Evolutionary conservation across 805 yeast genomes (phyloP).

Genomic region (Candida chauliodis): DNA sequence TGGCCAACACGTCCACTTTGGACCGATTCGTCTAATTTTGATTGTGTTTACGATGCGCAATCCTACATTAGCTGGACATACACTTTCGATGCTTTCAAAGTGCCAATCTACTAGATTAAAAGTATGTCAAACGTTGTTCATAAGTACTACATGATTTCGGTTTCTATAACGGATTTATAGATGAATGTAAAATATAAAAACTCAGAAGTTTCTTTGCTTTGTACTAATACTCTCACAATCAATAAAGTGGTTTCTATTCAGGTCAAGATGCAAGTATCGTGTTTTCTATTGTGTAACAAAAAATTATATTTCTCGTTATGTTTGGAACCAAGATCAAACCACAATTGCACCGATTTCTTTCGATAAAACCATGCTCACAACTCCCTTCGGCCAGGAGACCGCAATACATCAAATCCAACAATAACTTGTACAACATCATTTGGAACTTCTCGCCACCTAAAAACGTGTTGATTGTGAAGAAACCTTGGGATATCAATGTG

Average conservation of each 20-base stretch:
- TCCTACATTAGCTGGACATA: not conserved
- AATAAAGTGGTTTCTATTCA: too few species aligned
- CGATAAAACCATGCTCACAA: constrained; percentile 14
- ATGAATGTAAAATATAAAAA: too few species aligned
- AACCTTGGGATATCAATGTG: constrained; percentile 72
- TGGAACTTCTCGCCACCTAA: constrained; percentile 70
- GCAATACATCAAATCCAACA: constrained; percentile 50
- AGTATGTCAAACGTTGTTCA: too few species aligned
- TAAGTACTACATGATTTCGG: too few species aligned
- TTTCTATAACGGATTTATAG: too few species aligned
- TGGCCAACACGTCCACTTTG: not conserved
- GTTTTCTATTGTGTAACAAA: too few species aligned
- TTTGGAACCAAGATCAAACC: too few species aligned
- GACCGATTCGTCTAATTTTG: not conserved
- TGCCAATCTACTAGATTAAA: not conserved
- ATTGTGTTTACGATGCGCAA: not conserved
- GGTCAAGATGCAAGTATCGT: too few species aligned
- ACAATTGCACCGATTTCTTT: constrained; percentile 4
- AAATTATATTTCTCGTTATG: too few species aligned
- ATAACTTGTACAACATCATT: constrained; percentile 56
- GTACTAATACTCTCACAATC: too few species aligned
- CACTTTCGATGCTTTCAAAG: constrained; percentile 1
- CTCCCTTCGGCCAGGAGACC: constrained; percentile 32
- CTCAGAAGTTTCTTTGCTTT: too few species aligned
- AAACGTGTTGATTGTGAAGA: constrained; percentile 78